These are phyloP conservation scores for Penicillium cataractarum DNA, from an alignment of 495 filamentous ascomycete species.

Conservation along the genomic window DNA sequence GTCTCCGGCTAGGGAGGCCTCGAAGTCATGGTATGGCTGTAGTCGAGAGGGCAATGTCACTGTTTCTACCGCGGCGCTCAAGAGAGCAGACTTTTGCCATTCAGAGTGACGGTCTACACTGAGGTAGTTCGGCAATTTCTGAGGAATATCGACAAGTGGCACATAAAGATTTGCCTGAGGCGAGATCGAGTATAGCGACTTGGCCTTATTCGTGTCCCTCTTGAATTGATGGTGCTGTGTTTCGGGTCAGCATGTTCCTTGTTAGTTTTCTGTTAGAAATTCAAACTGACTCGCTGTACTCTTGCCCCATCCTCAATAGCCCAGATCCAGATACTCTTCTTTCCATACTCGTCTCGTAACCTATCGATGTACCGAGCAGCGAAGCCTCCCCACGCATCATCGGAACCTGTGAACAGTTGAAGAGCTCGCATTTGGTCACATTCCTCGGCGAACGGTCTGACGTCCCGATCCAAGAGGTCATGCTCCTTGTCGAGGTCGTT, in stretches of 20 bases:
- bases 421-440: slow-evolving; percentile 90
- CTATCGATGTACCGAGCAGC: slow-evolving; percentile 76
- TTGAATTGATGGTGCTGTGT: slow-evolving; percentile 47
- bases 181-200: slow-evolving; percentile 66
- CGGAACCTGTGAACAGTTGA: slow-evolving; percentile 75
- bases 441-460: slow-evolving; percentile 86
- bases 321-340: slow-evolving; percentile 83
- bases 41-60: slow-evolving; percentile 77
- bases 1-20: slow-evolving; percentile 71
- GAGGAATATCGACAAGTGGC: slow-evolving; percentile 68
- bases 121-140: slow-evolving; percentile 60
- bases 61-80: slow-evolving; percentile 79
- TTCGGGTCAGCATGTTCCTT: neutral
- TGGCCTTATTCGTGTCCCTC: slow-evolving; percentile 69
- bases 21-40: slow-evolving; percentile 62
- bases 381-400: slow-evolving; percentile 96
- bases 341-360: slow-evolving; percentile 88
- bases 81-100: slow-evolving; percentile 82
- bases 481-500: slow-evolving; percentile 77
- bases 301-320: slow-evolving; percentile 69
- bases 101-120: slow-evolving; percentile 64
- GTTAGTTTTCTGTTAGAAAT: neutral
- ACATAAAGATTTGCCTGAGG: slow-evolving; percentile 76
- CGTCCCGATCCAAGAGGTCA: slow-evolving; percentile 85
- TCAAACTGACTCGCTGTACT: slow-evolving; percentile 56